Base-by-base conservation (phyloP, 2,329 filamentous ascomycete genomes). In the Talaromyces sp. region DNA sequence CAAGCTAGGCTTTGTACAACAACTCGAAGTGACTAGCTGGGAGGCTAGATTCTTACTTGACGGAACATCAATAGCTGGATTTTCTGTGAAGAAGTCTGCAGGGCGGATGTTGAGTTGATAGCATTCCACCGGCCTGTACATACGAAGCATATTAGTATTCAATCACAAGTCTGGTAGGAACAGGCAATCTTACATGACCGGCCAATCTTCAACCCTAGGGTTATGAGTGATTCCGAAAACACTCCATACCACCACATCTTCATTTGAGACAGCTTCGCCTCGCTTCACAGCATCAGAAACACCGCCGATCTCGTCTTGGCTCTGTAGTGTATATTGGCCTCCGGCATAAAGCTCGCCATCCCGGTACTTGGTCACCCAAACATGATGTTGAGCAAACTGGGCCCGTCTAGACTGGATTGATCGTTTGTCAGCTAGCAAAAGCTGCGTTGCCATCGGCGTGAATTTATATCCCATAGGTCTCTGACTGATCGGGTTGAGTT, bases 381-480 rank as follows among this genome's bases (percentile, higher is more conserved):
- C 77, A 31, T 85, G 82, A 68, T 85, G 83, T 65, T 85, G 82
- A 1, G 81, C 83, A 70, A 85, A 86, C 69, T 85, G 84, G 3
- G 83, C 83, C 4, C 84, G 79, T 65, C 79, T 79, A 49, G 78
- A 77, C 67, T 86, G 82, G 70, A 81, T 83, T n/a, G 80, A 83
- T 7, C 81, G 77, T 3, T 81, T 74, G 67, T 86, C 81, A 0
- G 86, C 84, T 13, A 88, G 75, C 31, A 88, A 79, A 50, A 82
- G 81, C 70, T 88, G 86, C 68, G 85, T 88, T 0, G 84, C 81
- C 7, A 84, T 79, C 0, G 82, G 80, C 61, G 80, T 78, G 66
- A 88, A 81, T 69, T 87, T 87, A 73, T 86, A 88, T 0, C 78
- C 83, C 1, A 87, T 82, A 0, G 82, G 78, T 7, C 81, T 80